phyloP scores from a whole-genome alignment of 169 alveolate genomes.

The Eimeria brunetti region DNA sequence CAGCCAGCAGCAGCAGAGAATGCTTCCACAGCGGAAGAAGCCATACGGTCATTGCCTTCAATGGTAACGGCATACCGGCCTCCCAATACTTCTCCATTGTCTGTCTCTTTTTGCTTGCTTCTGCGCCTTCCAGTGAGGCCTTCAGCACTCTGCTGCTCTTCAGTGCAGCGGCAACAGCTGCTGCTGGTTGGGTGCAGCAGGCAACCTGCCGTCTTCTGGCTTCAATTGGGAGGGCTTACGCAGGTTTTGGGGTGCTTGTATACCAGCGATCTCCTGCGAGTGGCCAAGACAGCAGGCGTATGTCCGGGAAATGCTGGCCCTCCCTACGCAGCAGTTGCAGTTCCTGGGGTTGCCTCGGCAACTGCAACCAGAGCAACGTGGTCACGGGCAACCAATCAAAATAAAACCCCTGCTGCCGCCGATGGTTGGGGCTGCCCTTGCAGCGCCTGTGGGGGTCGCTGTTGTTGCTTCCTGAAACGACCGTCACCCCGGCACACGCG shows the following conservation, averaged over 20 bases:
- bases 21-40: conserved; percentile 42
- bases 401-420: neutral
- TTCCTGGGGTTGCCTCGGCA: conserved; percentile 22
- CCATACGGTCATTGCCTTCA: conserved; percentile 44
- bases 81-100: conserved; percentile 33
- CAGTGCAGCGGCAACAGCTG: conserved; percentile 34
- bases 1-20: conserved; percentile 69
- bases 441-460: conserved; percentile 55
- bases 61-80: conserved; percentile 50
- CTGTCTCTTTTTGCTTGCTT: conserved; percentile 24
- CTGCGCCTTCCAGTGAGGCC: conserved; percentile 60
- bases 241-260: conserved; percentile 60
- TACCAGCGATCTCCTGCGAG: conserved; percentile 28
- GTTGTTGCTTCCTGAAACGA: conserved; percentile 27
- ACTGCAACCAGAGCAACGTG: neutral
- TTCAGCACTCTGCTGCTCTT: conserved; percentile 43
- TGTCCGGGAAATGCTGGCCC: conserved; percentile 40
- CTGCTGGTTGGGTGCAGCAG: conserved; percentile 66
- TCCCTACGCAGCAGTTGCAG: conserved; percentile 38
- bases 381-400: neutral
- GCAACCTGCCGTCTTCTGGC: conserved; percentile 61
- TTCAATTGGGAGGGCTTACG: conserved; percentile 3
- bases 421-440: conserved; percentile 11
- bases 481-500: conserved; percentile 34
- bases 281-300: conserved; percentile 25